Evolutionary conservation across 2,329 filamentous ascomycete species (phyloP).

Genomic region (Dactylella cylindrospora): DNA sequence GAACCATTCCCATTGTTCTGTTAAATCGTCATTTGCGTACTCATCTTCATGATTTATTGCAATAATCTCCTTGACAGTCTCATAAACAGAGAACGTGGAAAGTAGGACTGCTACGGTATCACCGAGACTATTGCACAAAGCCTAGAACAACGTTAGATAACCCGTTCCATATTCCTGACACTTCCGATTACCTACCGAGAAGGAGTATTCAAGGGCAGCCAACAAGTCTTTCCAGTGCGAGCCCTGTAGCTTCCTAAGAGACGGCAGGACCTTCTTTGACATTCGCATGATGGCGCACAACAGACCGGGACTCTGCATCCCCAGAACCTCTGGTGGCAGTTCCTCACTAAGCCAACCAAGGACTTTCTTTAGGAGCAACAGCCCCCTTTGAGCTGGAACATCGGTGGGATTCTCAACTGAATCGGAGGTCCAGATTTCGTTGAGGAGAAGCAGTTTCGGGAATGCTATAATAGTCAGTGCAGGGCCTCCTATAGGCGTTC

Average conservation of each 20-base stretch:
- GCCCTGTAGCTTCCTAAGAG: conserved; percentile 79
- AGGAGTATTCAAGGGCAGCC: conserved; percentile 62
- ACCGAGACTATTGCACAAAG: conserved; percentile 32
- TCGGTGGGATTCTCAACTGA: conserved; percentile 44
- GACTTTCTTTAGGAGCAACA: conserved; percentile 47
- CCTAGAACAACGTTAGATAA: conserved; percentile 8
- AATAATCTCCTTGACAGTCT: conserved; percentile 30
- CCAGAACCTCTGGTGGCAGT: conserved; percentile 32
- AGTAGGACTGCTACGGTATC: conserved; percentile 26
- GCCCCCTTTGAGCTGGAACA: conserved; percentile 44
- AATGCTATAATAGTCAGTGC: conserved; percentile 53
- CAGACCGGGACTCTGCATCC: conserved; percentile 51
- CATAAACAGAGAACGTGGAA: conserved; percentile 33
- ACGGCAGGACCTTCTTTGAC: conserved; percentile 61
- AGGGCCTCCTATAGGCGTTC: not conserved
- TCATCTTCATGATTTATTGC: conserved; percentile 40
- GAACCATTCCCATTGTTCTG: conserved; percentile 40
- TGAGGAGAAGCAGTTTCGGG: conserved; percentile 59
- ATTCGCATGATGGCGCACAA: conserved; percentile 38
- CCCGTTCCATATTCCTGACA: too few relatives aligned
- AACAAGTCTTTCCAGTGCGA: conserved; percentile 69
- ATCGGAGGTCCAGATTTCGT: conserved; percentile 52
- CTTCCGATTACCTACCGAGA: conserved; percentile 49
- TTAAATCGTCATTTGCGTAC: conserved; percentile 31
- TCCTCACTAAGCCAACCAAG: conserved; percentile 48